Evolutionary conservation across 2,329 filamentous ascomycete species (phyloP).

Genomic region (Fusarium citri): DNA sequence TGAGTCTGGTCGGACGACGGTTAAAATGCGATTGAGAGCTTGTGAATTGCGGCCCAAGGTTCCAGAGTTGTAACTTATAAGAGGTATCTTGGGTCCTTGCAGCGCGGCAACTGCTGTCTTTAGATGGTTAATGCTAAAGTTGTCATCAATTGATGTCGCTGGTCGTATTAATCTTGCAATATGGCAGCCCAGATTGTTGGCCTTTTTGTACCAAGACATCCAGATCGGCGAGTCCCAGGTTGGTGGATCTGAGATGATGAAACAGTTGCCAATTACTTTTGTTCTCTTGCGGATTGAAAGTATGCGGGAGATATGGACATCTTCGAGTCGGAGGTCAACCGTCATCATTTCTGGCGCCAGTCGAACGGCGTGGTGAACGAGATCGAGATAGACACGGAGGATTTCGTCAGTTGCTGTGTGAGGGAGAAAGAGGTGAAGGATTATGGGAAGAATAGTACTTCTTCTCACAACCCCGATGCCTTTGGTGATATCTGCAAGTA

Average conservation of each 20-base stretch:
- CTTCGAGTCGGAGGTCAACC: slow-evolving; percentile 69
- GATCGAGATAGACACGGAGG: slow-evolving; percentile 61
- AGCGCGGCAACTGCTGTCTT: slow-evolving; percentile 61
- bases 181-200: slow-evolving; percentile 68
- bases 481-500: slow-evolving; percentile 65
- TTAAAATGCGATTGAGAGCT: slow-evolving; percentile 74
- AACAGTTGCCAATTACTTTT: slow-evolving; percentile 71
- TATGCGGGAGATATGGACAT: slow-evolving; percentile 62
- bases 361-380: slow-evolving; percentile 69
- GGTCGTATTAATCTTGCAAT: slow-evolving; percentile 71
- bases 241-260: slow-evolving; percentile 54
- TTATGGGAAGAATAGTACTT: slow-evolving; percentile 70
- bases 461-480: slow-evolving; percentile 70
- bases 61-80: slow-evolving; percentile 75
- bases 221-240: slow-evolving; percentile 69
- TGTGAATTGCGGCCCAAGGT: slow-evolving; percentile 71
- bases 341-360: slow-evolving; percentile 73
- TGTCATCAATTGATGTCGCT: slow-evolving; percentile 69
- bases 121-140: slow-evolving; percentile 69
- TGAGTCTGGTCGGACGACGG: slow-evolving; percentile 64
- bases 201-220: slow-evolving; percentile 68
- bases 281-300: slow-evolving; percentile 64
- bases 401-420: slow-evolving; percentile 40
- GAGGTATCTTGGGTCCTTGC: slow-evolving; percentile 58
- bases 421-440: slow-evolving; percentile 61